Percentiles rank a stretch among this genome's conserved stretches.
These are phyloP conservation scores for Straminergon stramineum DNA, from an alignment of 225 moss, liverwort and hornwort genomes.

Conservation along the genomic window DNA sequence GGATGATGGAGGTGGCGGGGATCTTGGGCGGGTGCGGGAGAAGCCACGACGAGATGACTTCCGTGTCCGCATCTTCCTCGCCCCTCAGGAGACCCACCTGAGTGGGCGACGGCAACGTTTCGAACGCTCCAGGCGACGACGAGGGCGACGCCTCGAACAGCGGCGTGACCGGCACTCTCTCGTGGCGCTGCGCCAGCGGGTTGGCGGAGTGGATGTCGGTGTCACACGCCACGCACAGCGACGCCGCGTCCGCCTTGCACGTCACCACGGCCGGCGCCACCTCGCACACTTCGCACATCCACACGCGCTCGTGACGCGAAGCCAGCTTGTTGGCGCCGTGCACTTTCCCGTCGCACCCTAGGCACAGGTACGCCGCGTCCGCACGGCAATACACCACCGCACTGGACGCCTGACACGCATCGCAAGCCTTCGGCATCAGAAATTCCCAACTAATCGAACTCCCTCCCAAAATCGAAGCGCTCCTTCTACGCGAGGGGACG, in stretches of 20 bases:
- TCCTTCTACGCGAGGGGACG: no score
- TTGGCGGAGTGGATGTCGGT: conserved; percentile 92
- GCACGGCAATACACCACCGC: conserved; percentile 85
- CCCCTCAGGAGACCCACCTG: neutral
- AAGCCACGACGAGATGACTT: conserved; percentile 76
- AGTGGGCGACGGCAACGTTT: neutral
- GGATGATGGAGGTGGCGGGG: conserved; percentile 5
- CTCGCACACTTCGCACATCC: conserved; percentile 94
- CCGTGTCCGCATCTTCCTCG: conserved; percentile 41
- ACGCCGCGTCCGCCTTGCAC: conserved; percentile 92
- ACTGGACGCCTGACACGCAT: conserved; percentile 68
- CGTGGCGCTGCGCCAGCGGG: conserved; percentile 76
- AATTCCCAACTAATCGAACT: neutral
- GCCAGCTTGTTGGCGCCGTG: conserved; percentile 90
- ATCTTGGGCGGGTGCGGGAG: conserved; percentile 53
- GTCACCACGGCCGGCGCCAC: conserved; percentile 76
- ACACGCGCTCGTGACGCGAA: conserved; percentile 83
- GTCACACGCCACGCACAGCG: conserved; percentile 71
- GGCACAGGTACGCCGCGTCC: conserved; percentile 73
- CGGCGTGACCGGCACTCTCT: conserved; percentile 71
- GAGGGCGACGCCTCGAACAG: conserved; percentile 21
- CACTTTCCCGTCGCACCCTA: conserved; percentile 69
- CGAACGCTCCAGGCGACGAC: neutral
- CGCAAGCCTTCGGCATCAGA: conserved; percentile 86
- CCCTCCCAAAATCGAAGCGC: neutral